Percentiles rank a stretch among this genome's conserved stretches.
Evolutionary conservation across 2,329 filamentous ascomycete genomes (phyloP).

Genomic region (Proliferodiscus dingleyae): DNA sequence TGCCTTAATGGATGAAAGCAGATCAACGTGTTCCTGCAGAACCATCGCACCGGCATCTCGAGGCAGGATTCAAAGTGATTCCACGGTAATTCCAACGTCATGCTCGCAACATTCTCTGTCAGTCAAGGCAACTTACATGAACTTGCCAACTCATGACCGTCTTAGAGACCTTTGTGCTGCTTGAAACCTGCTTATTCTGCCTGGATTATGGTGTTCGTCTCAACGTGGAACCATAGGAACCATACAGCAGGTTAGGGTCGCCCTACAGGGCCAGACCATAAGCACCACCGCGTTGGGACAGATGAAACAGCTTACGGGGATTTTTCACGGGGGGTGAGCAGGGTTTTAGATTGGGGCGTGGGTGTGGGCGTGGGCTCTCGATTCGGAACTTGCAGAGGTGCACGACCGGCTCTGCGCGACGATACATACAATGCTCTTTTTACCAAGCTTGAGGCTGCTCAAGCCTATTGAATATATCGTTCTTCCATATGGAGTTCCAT

Average conservation of each 20-base stretch:
- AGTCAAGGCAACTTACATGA: not conserved
- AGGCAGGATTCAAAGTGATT: not conserved
- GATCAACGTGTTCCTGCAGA: slow-evolving; percentile 6
- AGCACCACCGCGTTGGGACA: not conserved
- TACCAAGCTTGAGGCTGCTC: too few species aligned
- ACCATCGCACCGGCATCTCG: not conserved
- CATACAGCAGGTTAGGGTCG: not conserved
- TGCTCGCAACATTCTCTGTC: too few species aligned
- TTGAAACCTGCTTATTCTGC: not conserved
- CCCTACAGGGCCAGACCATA: not conserved
- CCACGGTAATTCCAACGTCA: not conserved
- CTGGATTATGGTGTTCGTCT: not conserved
- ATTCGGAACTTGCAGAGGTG: too few species aligned
- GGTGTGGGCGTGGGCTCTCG: too few species aligned
- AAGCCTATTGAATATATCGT: too few species aligned
- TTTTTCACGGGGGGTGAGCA: too few species aligned
- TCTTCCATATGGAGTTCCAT: too few species aligned
- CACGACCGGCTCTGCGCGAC: too few species aligned
- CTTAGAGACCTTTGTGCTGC: not conserved
- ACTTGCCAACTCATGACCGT: not conserved
- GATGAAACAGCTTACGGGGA: not conserved
- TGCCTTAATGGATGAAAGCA: slow-evolving; percentile 3
- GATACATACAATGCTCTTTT: too few species aligned
- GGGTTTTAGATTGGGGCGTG: too few species aligned
- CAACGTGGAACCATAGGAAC: not conserved